Conservation (phyloP, 805 yeast species). For the Ascoidea asiatica region DNA sequence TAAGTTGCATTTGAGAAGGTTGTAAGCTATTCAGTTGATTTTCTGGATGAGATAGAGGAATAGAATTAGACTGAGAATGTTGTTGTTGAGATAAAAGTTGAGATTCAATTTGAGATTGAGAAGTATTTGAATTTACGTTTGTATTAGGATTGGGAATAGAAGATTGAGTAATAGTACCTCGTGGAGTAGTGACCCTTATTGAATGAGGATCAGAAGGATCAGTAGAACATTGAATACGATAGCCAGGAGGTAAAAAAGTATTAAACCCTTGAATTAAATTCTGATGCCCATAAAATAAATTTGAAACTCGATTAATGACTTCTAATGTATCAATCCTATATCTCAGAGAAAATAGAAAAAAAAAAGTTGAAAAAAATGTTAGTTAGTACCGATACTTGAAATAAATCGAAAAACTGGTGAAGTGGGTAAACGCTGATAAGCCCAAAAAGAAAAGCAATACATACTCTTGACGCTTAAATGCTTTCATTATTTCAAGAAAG, state of each 20-base stretch:
- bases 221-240: constrained; percentile 77
- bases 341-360: constrained; percentile 13
- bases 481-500: constrained; percentile 96
- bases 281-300: constrained; percentile 86
- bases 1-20: not conserved
- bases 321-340: constrained; percentile 84
- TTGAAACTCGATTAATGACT: constrained; percentile 89
- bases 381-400: constrained; percentile 6
- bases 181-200: constrained; percentile 88
- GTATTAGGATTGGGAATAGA: constrained; percentile 1
- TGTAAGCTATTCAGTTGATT: too few relatives aligned
- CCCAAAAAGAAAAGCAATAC: constrained; percentile 15
- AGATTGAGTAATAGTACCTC: constrained; percentile 50
- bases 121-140: too few relatives aligned
- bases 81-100: not conserved
- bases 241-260: constrained; percentile 95
- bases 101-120: not conserved
- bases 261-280: constrained; percentile 92
- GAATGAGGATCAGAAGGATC: constrained; percentile 88
- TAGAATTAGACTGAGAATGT: not conserved
- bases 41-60: not conserved
- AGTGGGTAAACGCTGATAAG: not conserved
- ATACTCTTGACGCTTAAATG: constrained; percentile 78
- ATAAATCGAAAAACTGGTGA: not conserved
- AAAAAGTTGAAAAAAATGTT: constrained; percentile 12